Percentiles rank a stretch among this genome's conserved stretches.
phyloP scores from a whole-genome alignment of 192 early-diverging fungal species.

The Obelidium mucronatum region DNA sequence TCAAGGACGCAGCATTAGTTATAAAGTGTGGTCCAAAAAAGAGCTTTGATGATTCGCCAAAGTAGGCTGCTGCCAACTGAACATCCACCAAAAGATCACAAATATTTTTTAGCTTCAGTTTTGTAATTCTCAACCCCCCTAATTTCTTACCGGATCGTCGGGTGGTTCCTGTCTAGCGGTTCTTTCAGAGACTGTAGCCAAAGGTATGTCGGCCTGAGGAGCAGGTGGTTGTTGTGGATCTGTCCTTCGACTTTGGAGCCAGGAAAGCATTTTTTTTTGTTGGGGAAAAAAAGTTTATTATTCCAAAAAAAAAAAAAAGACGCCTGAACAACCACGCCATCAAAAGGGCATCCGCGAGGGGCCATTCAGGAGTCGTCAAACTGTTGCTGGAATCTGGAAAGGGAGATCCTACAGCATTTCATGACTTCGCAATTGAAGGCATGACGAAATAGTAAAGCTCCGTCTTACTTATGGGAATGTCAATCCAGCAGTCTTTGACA shows the following conservation, averaged over 20 bases:
- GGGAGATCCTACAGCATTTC: too few species aligned
- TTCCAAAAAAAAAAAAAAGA: neutral
- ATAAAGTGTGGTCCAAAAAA: conserved; percentile 34
- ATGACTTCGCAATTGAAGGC: too few species aligned
- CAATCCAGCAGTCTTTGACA: too few species aligned
- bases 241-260: neutral
- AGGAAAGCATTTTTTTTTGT: neutral
- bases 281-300: neutral
- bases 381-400: too few species aligned
- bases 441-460: too few species aligned
- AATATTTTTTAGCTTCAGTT: neutral
- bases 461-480: too few species aligned
- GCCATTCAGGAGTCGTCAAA: too few species aligned
- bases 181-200: neutral
- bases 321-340: too few species aligned
- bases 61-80: conserved; percentile 29
- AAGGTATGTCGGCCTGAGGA: neutral
- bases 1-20: conserved; percentile 6
- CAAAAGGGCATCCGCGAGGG: too few species aligned
- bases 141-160: too few species aligned
- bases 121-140: neutral
- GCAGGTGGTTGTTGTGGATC: neutral
- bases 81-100: too few species aligned
- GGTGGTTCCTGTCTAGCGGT: too few species aligned
- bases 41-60: conserved; percentile 22